phyloP scores from a whole-genome alignment of 177 flowering plant genomes.

The Tripterygium wilfordii region DNA sequence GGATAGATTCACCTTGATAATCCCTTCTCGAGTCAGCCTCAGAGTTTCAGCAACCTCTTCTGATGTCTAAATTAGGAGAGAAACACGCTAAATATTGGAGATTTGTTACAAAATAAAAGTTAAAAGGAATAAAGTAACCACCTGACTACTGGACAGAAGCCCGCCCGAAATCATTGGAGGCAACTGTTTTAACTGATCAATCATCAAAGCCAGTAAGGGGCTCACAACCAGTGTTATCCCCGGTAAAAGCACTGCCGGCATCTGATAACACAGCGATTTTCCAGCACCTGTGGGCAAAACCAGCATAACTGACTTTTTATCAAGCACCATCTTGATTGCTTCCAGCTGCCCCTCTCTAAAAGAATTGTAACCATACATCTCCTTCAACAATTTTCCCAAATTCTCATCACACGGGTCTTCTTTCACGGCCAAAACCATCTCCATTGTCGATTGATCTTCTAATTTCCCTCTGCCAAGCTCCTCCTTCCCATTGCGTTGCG shows the following conservation, averaged over 20 bases:
- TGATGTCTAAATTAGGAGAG: conserved; percentile 38
- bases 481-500: conserved; percentile 9
- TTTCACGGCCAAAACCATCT: conserved; percentile 45
- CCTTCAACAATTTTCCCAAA: conserved; percentile 57
- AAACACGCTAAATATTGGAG: too few species aligned
- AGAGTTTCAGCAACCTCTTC: conserved; percentile 71
- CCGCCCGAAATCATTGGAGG: conserved; percentile 72
- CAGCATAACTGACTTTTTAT: conserved; percentile 71
- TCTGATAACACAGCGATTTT: conserved; percentile 90
- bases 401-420: conserved; percentile 69
- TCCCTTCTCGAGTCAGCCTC: conserved; percentile 45
- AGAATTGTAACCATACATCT: conserved; percentile 71
- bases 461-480: conserved; percentile 6
- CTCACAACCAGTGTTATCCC: conserved; percentile 86
- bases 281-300: conserved; percentile 95
- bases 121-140: too few species aligned
- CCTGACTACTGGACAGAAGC: conserved; percentile 79
- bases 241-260: conserved; percentile 74
- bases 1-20: conserved; percentile 46
- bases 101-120: too few species aligned
- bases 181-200: conserved; percentile 83
- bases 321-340: conserved; percentile 73
- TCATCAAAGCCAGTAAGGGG: conserved; percentile 93
- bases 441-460: conserved; percentile 27
- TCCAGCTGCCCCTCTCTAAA: conserved; percentile 87